Base-by-base conservation (phyloP, 2,329 filamentous ascomycete genomes). In the Fusarium fracticaudum region DNA sequence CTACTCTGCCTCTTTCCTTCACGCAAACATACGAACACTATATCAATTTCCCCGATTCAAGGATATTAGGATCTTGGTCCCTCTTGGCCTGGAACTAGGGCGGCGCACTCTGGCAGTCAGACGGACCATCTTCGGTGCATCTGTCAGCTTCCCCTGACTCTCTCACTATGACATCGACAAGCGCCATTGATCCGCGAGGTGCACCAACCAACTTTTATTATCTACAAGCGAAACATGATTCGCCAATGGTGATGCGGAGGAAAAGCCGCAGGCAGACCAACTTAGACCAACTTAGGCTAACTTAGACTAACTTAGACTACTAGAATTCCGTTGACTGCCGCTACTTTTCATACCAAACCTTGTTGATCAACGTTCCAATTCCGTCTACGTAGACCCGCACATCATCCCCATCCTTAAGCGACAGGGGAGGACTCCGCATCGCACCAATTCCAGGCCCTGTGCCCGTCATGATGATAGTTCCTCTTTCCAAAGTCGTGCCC, bases 111-210 rank as follows among this genome's bases (percentile, higher is more conserved):
- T 17, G 8, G 15, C 22, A 33, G 5, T 17, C 29, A 50, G 14
- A 31, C 47, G 47, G 47, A 50, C 47, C 14, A 50, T 50, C 47
- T 50, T 50, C 47, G 47, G 47, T 50, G 14, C 14, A 50, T 50
- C 47, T 50, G 7, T 33, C 14, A n/a, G 13, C 18, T 31, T n/a
- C 47, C 14, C 14, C 29, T 50, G 47, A 50, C 47, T 50, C 47
- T 50, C 47, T 6, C 14, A 8, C 18, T 13, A 33, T 50, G 47
- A 50, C 47, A 33, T 50, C n/a, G 47, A 50, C 10, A n/a, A 48
- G 8, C 18, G 6, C 45, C 5, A 22, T 11, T 5, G 18, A 48
- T 4, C 13, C 24, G 17, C 5, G 5, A 20, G 4, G 9, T 20
- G 24, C 24, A 22, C 24, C 5, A 47, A 4, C 8, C 5, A 20